These are phyloP conservation scores for Leptographium wingfieldii DNA, from an alignment of 2,329 filamentous ascomycete genomes.

Conservation along the genomic window DNA sequence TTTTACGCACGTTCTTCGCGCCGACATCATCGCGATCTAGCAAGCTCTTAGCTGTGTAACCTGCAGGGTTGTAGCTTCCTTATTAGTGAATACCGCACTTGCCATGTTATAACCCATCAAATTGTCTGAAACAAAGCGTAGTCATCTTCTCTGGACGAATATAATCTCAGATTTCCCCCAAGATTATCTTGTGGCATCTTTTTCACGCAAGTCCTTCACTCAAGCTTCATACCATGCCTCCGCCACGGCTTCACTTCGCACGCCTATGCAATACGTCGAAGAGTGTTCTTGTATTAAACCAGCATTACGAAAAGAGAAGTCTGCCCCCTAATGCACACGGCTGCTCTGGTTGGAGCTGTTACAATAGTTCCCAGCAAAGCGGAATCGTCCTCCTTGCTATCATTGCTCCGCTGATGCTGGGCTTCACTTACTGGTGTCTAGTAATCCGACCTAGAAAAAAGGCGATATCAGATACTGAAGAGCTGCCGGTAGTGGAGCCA, in stretches of 20 bases:
- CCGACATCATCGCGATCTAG: background rate
- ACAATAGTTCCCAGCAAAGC: slow-evolving; percentile 23
- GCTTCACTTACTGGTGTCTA: slow-evolving; percentile 21
- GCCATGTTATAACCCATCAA: background rate
- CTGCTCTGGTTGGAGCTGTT: slow-evolving; percentile 27
- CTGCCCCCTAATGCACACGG: background rate
- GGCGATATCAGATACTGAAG: no score
- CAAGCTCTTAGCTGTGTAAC: background rate
- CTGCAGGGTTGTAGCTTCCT: background rate
- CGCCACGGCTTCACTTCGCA: background rate
- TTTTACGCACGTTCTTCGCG: no score
- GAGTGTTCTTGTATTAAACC: background rate
- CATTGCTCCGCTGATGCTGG: slow-evolving; percentile 16
- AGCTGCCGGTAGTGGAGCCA: background rate
- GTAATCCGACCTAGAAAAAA: slow-evolving; percentile 6
- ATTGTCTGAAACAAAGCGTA: background rate
- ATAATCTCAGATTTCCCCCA: no score
- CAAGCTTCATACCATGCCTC: background rate
- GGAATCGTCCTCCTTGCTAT: slow-evolving; percentile 27
- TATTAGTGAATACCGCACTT: background rate
- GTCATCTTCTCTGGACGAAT: background rate
- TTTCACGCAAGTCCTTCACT: background rate
- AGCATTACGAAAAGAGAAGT: background rate
- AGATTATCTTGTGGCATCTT: no score
- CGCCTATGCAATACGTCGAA: background rate